Evolutionary conservation across 768 basidiomycete species (phyloP).

Genomic region (Artomyces pyxidatus): DNA sequence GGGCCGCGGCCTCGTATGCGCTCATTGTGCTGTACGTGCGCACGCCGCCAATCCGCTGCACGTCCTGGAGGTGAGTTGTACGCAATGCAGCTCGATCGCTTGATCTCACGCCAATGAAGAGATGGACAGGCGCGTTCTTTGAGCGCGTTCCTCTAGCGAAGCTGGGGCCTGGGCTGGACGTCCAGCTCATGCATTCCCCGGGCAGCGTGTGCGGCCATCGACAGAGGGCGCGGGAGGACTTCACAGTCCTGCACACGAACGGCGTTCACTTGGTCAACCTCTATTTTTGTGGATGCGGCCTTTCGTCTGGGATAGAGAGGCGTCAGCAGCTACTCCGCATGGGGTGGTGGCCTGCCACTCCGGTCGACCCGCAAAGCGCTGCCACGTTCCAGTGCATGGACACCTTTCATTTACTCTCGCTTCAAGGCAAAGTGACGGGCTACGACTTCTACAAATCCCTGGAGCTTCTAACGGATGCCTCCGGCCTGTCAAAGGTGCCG

Average conservation of each 20-base stretch:
- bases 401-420: neutral
- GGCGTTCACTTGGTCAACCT: neutral
- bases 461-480: neutral
- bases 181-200: neutral
- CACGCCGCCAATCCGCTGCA: neutral
- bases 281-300: neutral
- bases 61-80: neutral
- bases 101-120: neutral
- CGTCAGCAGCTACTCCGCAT: neutral
- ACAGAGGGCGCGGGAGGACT: neutral
- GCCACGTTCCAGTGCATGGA: neutral
- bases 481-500: neutral
- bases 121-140: neutral
- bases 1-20: neutral
- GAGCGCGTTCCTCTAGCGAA: neutral
- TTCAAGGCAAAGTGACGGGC: neutral
- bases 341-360: neutral
- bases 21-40: neutral
- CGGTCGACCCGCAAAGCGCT: neutral
- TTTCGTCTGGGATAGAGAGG: neutral
- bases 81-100: neutral
- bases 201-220: neutral
- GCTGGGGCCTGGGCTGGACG: neutral
- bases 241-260: neutral
- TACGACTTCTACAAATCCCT: neutral